A percentile compares a stretch with the other conserved stretches of the same genome.
phyloP scores from a whole-genome alignment of 768 basidiomycete genomes.

The Fomitopsis serialis region DNA sequence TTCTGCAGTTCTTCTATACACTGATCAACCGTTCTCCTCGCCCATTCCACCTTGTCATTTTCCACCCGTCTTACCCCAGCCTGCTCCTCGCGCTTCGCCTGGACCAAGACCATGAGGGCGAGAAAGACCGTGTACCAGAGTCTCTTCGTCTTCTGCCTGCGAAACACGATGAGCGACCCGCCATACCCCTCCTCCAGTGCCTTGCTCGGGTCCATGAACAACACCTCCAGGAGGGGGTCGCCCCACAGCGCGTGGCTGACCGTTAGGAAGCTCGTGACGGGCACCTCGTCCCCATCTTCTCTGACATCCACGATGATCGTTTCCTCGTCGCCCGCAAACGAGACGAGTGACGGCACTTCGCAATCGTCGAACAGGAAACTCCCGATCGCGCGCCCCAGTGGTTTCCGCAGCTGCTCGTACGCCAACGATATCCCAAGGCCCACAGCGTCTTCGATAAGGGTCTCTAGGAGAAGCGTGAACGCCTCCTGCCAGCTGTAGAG shows the following conservation, averaged over 20 bases:
- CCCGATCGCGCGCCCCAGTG: slow-evolving; percentile 65
- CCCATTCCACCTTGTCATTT: slow-evolving; percentile 22
- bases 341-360: slow-evolving; percentile 62
- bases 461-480: slow-evolving; percentile 56
- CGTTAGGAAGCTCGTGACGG: slow-evolving; percentile 34
- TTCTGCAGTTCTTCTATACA: slow-evolving; percentile 39
- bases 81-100: slow-evolving; percentile 28
- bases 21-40: slow-evolving; percentile 28
- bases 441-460: slow-evolving; percentile 42
- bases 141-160: slow-evolving; percentile 69
- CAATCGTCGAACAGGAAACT: slow-evolving; percentile 76
- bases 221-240: slow-evolving; percentile 67
- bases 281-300: slow-evolving; percentile 24
- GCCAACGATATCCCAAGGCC: slow-evolving; percentile 15
- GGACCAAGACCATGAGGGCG: slow-evolving; percentile 45
- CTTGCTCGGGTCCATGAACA: slow-evolving; percentile 47
- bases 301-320: slow-evolving; percentile 48
- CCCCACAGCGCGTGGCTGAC: slow-evolving; percentile 61
- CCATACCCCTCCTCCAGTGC: slow-evolving; percentile 65
- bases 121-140: slow-evolving; percentile 72
- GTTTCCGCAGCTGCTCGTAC: slow-evolving; percentile 28
- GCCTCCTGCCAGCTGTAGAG: slow-evolving; percentile 74
- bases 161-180: slow-evolving; percentile 45
- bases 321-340: slow-evolving; percentile 55
- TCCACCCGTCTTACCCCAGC: slow-evolving; percentile 35